Percentiles rank a stretch among this genome's conserved stretches.
These are phyloP conservation scores for Penicillium diatomitis DNA, from an alignment of 495 filamentous ascomycete genomes.

Conservation along the genomic window DNA sequence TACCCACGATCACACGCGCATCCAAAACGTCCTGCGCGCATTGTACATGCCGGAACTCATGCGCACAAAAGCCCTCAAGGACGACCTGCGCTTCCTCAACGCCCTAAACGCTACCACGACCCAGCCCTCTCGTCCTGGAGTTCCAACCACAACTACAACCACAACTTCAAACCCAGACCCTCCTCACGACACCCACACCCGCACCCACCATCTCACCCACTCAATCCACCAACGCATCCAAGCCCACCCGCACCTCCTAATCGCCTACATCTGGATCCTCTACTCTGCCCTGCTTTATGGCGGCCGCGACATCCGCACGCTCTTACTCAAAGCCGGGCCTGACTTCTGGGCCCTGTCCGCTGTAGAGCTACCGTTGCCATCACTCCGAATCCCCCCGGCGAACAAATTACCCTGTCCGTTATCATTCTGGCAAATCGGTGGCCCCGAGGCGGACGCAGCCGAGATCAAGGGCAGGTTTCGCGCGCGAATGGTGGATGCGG, in stretches of 20 bases:
- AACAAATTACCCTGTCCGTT: slow-evolving; percentile 21
- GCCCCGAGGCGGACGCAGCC: slow-evolving; percentile 3
- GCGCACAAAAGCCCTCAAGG: slow-evolving; percentile 3
- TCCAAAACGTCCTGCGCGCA: slow-evolving; percentile 3
- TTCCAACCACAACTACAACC: not conserved
- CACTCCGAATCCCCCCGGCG: slow-evolving; percentile 2
- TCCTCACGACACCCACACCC: too few species aligned
- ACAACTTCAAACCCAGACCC: not conserved
- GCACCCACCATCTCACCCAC: not conserved
- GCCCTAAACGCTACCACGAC: not conserved
- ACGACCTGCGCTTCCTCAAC: slow-evolving; percentile 6
- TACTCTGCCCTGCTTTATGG: slow-evolving; percentile 54
- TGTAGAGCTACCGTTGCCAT: not conserved
- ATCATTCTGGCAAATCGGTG: slow-evolving; percentile 14
- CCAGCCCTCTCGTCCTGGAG: too few species aligned
- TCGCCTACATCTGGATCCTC: slow-evolving; percentile 51
- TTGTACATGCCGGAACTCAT: slow-evolving; percentile 9
- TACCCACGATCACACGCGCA: not conserved
- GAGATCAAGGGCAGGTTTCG: slow-evolving; percentile 16
- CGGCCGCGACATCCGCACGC: slow-evolving; percentile 42
- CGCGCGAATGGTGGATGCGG: slow-evolving; percentile 23
- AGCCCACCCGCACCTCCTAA: slow-evolving; percentile 38
- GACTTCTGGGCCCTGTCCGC: slow-evolving; percentile 34
- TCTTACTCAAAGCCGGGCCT: slow-evolving; percentile 30
- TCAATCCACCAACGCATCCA: slow-evolving; percentile 10